Evolutionary conservation across 305 asterid genomes (phyloP).

Genomic region (Fraxinus paxiana): DNA sequence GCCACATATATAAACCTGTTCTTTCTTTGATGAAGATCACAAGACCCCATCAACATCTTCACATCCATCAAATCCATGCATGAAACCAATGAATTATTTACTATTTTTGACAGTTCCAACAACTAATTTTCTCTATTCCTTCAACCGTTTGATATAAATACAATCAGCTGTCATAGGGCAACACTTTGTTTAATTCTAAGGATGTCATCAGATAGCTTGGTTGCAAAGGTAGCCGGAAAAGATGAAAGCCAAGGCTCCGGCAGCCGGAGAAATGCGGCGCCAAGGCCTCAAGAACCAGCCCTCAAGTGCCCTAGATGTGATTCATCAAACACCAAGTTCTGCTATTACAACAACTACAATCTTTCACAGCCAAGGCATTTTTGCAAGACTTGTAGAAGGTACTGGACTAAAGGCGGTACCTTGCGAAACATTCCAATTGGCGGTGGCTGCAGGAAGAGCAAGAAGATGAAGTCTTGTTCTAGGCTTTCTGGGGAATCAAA

Average conservation of each 20-base stretch:
- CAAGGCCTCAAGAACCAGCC: constrained; percentile 40
- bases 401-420: constrained; percentile 90
- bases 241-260: not conserved
- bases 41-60: constrained; percentile 50
- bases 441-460: constrained; percentile 77
- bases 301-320: constrained; percentile 86
- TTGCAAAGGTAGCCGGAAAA: not conserved
- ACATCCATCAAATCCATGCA: constrained; percentile 50
- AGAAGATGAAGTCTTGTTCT: constrained; percentile 48
- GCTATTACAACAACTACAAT: constrained; percentile 86
- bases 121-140: not conserved
- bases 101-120: constrained; percentile 39
- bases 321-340: constrained; percentile 76
- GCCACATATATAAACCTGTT: not conserved
- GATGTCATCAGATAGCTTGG: not conserved
- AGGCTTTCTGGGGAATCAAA: constrained; percentile 43
- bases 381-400: constrained; percentile 82
- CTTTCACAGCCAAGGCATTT: constrained; percentile 81
- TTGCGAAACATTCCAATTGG: constrained; percentile 78
- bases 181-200: not conserved
- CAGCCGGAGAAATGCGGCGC: constrained; percentile 32
- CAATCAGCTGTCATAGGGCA: not conserved
- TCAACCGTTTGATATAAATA: constrained; percentile 15
- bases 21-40: constrained; percentile 60
- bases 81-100: constrained; percentile 52